Conservation (phyloP, 164 flowering plant genomes). For the Dillenia suffruticosa region DNA sequence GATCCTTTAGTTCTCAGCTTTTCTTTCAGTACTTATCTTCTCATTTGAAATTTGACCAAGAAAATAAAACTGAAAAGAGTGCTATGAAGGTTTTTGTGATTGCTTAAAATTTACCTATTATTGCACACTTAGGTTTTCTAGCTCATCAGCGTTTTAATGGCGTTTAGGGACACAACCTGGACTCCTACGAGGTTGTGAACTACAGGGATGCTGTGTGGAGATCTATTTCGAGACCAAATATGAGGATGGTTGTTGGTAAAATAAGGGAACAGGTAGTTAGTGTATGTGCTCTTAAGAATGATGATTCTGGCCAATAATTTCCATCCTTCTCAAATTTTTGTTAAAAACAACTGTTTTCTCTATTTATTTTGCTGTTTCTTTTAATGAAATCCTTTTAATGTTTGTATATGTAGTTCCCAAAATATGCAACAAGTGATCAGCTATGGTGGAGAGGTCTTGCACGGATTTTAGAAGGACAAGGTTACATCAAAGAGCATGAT, state of each 20-base stretch:
- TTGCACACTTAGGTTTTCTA: no score
- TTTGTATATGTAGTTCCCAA: conserved; percentile 35
- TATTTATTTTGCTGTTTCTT: not conserved
- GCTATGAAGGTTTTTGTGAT: no score
- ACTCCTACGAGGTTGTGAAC: no score
- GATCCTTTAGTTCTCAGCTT: no score
- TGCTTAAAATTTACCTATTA: no score
- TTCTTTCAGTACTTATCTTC: no score
- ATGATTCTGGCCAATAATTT: not conserved
- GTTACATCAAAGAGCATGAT: conserved; percentile 58
- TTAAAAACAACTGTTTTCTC: not conserved
- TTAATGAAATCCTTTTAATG: conserved; percentile 10
- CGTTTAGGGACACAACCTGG: no score
- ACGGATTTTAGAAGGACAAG: conserved; percentile 67
- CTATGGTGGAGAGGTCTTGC: conserved; percentile 90
- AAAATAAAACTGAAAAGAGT: no score
- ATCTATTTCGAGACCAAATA: conserved; percentile 33
- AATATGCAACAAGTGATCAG: conserved; percentile 48
- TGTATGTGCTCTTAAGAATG: not conserved
- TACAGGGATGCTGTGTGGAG: conserved; percentile 1
- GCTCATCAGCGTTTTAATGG: no score
- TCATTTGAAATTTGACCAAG: no score
- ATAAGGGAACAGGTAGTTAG: conserved; percentile 67
- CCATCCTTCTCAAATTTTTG: not conserved
- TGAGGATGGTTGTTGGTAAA: conserved; percentile 46